Base-by-base conservation (phyloP, 2,329 filamentous ascomycete species). In the Cercospora citrullina region DNA sequence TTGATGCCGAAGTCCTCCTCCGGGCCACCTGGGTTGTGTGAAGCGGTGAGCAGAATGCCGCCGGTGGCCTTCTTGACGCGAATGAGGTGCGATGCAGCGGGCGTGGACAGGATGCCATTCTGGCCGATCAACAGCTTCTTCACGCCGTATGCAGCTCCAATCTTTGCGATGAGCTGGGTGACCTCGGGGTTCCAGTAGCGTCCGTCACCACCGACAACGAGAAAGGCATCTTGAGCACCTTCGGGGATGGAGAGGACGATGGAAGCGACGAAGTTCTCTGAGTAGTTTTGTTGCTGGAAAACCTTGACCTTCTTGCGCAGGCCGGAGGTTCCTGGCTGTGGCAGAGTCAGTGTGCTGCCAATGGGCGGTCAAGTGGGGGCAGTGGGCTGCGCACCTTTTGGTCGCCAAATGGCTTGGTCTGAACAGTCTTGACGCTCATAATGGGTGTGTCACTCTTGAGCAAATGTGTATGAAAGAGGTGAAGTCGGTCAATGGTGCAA, bases 291-390 rank as follows among this genome's bases (percentile, higher is more conserved):
- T 82, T 97, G 86, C 82, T 99, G 93, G 86, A 99, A 99, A 80
- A 97, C 92, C 78, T 92, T 93, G 84, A 98, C 95, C 89, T 96
- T 98, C 85, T 99, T 99, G 73, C 95, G 93, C 81, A 99, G 93
- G 81, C 95, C 95, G 74, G 95, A 99, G 28, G 64, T 65, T 65
- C 64, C 64, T 61, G 64, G 64, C 62, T 64, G 33, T 59, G 16
- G 60, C 21, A 14, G 18, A 8, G 36, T 62, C 36, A 62, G 60
- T 62, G 10, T 48, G 42, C 10, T 14, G 36, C n/a, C 39, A 48
- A 26, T 59, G 55, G 48, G 55, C 55, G 55, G 55, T 36, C 28
- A 64, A 31, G 31, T 31, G 31, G 33, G 33, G 33, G 33, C 33
- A 14, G 33, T 36, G 3, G 33, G 14, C 33, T 14, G 12, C 33